A percentile compares a stretch with the other conserved stretches of the same genome.
Evolutionary conservation across 2,329 filamentous ascomycete species (phyloP).

Genomic region (Apiospora phragmitis): DNA sequence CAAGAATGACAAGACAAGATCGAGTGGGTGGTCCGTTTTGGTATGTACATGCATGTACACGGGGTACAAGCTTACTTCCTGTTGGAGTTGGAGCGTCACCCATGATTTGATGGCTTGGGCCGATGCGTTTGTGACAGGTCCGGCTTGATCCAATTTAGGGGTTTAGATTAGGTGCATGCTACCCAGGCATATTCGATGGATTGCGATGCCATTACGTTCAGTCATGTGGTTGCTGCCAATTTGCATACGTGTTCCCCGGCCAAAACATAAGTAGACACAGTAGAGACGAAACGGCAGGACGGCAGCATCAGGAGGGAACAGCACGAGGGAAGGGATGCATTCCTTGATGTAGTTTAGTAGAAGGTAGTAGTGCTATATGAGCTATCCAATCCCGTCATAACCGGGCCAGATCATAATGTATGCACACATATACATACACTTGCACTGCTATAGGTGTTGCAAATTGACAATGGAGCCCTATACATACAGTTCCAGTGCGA

Average conservation of each 20-base stretch:
- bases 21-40: conserved; percentile 2
- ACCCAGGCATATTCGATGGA: background rate
- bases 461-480: background rate
- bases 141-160: conserved; percentile 3
- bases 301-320: background rate
- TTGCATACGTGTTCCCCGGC: background rate
- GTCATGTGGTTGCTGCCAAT: background rate
- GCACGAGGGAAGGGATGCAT: background rate
- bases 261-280: background rate
- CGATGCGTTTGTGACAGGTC: conserved; percentile 4
- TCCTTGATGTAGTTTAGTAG: background rate
- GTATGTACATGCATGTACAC: conserved; percentile 4
- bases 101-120: background rate
- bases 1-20: conserved; percentile 8
- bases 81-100: background rate
- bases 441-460: background rate
- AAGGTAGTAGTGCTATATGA: background rate
- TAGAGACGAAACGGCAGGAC: background rate
- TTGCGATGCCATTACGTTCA: background rate
- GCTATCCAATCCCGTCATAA: background rate
- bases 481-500: background rate
- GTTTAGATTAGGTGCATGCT: conserved; percentile 5
- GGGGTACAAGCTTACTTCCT: background rate
- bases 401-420: background rate
- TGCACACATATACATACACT: background rate